Percentiles rank a stretch among this genome's conserved stretches.
Conservation (phyloP, 2,329 filamentous ascomycete genomes). For the Acephala macrosclerotiorum region DNA sequence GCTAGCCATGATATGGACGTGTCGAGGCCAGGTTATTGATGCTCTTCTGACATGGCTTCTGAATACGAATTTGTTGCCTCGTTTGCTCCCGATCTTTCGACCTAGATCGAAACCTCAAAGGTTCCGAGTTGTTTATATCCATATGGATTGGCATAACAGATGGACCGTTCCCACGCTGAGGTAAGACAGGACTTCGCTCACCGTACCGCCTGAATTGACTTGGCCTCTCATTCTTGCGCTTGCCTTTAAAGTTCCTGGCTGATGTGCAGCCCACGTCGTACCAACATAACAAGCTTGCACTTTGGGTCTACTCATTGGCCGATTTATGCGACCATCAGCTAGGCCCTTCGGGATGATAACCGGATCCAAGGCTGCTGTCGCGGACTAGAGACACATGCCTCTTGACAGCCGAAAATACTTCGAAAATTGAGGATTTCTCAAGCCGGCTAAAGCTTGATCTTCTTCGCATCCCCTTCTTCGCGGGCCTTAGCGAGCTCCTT, state of each 20-base stretch:
- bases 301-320: too few species aligned
- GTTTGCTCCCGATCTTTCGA: too few species aligned
- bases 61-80: neutral
- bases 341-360: too few species aligned
- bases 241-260: too few species aligned
- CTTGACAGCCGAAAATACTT: neutral
- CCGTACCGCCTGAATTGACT: neutral
- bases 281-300: too few species aligned
- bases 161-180: neutral
- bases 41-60: neutral
- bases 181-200: neutral
- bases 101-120: neutral
- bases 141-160: too few species aligned
- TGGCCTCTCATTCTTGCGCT: too few species aligned
- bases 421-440: neutral
- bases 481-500: neutral
- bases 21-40: neutral
- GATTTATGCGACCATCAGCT: neutral
- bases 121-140: neutral
- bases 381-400: too few species aligned
- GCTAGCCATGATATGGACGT: conserved; percentile 46
- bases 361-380: too few species aligned
- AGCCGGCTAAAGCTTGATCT: neutral
- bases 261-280: too few species aligned
- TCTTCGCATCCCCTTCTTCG: neutral